Percentiles rank a stretch among this genome's conserved stretches.
Evolutionary conservation across 2,329 filamentous ascomycete species (phyloP).

Genomic region (Talaromyces sp.): DNA sequence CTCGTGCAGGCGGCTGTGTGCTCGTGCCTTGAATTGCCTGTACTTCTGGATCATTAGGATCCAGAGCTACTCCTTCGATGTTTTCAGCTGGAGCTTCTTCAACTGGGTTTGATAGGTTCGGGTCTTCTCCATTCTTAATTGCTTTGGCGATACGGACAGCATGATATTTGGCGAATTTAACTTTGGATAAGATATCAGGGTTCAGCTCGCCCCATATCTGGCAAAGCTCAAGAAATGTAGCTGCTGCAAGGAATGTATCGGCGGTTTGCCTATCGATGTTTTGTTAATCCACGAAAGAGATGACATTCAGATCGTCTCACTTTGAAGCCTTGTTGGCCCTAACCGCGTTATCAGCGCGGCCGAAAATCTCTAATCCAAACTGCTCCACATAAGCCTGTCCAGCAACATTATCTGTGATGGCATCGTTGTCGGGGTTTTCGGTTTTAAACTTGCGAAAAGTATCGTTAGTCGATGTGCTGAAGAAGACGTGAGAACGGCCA

Average conservation of each 20-base stretch:
- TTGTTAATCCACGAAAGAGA: neutral
- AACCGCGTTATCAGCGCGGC: slow-evolving; percentile 75
- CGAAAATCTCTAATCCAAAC: slow-evolving; percentile 84
- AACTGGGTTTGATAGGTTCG: slow-evolving; percentile 82
- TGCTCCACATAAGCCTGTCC: slow-evolving; percentile 92
- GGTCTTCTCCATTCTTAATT: slow-evolving; percentile 83
- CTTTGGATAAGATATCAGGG: slow-evolving; percentile 72
- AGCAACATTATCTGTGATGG: slow-evolving; percentile 76
- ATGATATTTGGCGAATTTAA: slow-evolving; percentile 96
- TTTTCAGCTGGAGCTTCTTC: slow-evolving; percentile 50
- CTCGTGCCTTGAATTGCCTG: slow-evolving; percentile 45
- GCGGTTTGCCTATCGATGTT: slow-evolving; percentile 68
- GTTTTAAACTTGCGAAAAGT: slow-evolving; percentile 56
- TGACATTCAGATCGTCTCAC: slow-evolving; percentile 38
- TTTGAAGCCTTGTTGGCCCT: slow-evolving; percentile 76
- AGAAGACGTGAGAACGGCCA: neutral
- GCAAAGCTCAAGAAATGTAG: slow-evolving; percentile 84
- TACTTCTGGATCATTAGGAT: slow-evolving; percentile 62
- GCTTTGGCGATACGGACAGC: slow-evolving; percentile 86
- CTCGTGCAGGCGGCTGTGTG: slow-evolving; percentile 41
- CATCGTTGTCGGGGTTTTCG: slow-evolving; percentile 71
- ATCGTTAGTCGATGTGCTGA: slow-evolving; percentile 3
- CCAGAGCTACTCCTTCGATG: slow-evolving; percentile 41
- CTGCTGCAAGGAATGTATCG: slow-evolving; percentile 87
- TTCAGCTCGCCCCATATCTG: slow-evolving; percentile 77